A percentile compares a stretch with the other conserved stretches of the same genome.
Conservation (phyloP, 116 monocot species). For the Dioscorea cayenensis region DNA sequence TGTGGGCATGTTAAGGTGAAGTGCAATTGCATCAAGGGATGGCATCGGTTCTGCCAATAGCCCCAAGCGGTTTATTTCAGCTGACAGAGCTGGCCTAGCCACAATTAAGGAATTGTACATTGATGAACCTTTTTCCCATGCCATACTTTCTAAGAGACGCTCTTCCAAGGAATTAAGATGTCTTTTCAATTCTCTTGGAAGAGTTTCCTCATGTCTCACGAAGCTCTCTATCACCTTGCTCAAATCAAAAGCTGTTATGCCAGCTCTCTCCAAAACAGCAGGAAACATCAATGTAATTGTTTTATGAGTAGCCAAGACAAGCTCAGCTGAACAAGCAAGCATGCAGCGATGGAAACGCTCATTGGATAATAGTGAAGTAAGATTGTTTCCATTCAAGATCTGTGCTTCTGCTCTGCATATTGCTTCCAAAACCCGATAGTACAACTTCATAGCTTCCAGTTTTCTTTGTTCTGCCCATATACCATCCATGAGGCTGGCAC, state of each 20-base stretch:
- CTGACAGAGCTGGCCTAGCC: slow-evolving; percentile 61
- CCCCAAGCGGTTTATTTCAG: slow-evolving; percentile 59
- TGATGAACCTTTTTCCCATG: slow-evolving; percentile 92
- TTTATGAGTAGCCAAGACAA: slow-evolving; percentile 94
- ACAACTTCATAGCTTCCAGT: slow-evolving; percentile 78
- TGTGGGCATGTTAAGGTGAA: slow-evolving; percentile 38
- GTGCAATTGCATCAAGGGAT: slow-evolving; percentile 82
- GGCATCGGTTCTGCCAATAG: slow-evolving; percentile 93
- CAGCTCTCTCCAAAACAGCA: slow-evolving; percentile 79
- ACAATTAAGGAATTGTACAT: slow-evolving; percentile 91
- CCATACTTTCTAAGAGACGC: slow-evolving; percentile 82
- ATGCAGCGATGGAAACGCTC: slow-evolving; percentile 94
- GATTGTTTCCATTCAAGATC: slow-evolving; percentile 52
- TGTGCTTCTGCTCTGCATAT: slow-evolving; percentile 85
- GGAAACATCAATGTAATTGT: slow-evolving; percentile 96
- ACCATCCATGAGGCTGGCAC: slow-evolving; percentile 56
- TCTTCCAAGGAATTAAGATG: slow-evolving; percentile 96
- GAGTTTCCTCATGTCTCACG: slow-evolving; percentile 91
- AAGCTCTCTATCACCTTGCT: slow-evolving; percentile 95
- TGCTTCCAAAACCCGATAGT: slow-evolving; percentile 83
- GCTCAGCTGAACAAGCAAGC: slow-evolving; percentile 94
- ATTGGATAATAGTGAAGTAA: slow-evolving; percentile 67
- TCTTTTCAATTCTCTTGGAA: slow-evolving; percentile 93
- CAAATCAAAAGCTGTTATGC: slow-evolving; percentile 97
- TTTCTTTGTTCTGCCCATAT: slow-evolving; percentile 88